Percentiles rank a stretch among this genome's conserved stretches.
phyloP scores from a whole-genome alignment of 140 eudicot species.

The Anethum foeniculum region DNA sequence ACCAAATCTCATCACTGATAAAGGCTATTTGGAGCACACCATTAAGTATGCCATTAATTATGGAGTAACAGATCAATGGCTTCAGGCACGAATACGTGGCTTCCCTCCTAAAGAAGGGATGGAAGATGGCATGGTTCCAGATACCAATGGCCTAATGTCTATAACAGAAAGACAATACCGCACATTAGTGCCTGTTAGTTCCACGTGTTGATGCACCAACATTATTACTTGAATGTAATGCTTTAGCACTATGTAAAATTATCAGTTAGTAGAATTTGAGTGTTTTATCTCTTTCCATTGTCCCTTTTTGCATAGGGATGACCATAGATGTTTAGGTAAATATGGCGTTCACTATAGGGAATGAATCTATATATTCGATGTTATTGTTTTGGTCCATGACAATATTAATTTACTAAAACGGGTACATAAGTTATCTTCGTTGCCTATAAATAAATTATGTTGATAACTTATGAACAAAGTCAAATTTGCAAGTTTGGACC shows the following conservation, averaged over 20 bases:
- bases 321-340: not conserved
- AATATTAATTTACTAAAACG: too few species aligned
- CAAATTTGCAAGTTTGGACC: too few species aligned
- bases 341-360: not conserved
- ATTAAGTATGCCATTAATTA: constrained; percentile 70
- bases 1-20: constrained; percentile 57
- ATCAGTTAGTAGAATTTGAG: not conserved
- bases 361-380: too few species aligned
- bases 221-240: not conserved
- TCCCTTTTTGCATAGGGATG: not conserved
- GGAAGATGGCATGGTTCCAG: constrained; percentile 39
- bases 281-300: not conserved
- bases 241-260: not conserved
- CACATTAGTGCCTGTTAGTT: constrained; percentile 14
- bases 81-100: constrained; percentile 56
- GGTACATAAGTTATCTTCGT: too few species aligned
- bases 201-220: not conserved
- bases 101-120: constrained; percentile 66
- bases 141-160: constrained; percentile 46
- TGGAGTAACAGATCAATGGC: constrained; percentile 69
- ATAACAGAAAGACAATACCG: constrained; percentile 40
- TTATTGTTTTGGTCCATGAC: too few species aligned
- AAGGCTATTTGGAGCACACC: constrained; percentile 48
- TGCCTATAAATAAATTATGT: too few species aligned
- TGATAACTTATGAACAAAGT: too few species aligned